Percentiles rank a stretch among this genome's conserved stretches.
These are phyloP conservation scores for Trichoderma reesei DNA, from an alignment of 495 filamentous ascomycete species.

Conservation along the genomic window DNA sequence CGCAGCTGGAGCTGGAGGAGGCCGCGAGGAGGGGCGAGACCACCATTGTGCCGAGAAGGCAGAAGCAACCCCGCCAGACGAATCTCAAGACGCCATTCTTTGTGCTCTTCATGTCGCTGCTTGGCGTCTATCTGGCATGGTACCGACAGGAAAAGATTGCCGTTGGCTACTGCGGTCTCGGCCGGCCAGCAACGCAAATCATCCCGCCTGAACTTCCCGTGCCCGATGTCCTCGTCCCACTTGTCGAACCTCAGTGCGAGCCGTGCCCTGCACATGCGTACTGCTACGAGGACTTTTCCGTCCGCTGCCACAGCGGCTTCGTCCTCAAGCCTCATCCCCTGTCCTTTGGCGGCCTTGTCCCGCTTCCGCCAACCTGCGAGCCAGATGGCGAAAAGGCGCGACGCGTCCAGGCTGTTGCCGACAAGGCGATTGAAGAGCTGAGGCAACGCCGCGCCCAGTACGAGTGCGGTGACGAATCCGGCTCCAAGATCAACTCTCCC, in stretches of 20 bases:
- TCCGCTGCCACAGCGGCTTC: conserved; percentile 78
- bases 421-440: conserved; percentile 80
- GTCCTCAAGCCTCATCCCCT: conserved; percentile 77
- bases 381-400: conserved; percentile 88
- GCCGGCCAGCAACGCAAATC: conserved; percentile 43
- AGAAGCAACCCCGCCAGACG: conserved; percentile 17
- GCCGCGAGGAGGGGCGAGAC: conserved; percentile 31
- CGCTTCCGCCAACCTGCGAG: conserved; percentile 86
- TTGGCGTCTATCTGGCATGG: conserved; percentile 66
- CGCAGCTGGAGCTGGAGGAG: conserved; percentile 67
- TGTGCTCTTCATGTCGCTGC: conserved; percentile 53
- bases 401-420: conserved; percentile 73
- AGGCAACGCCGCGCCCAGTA: conserved; percentile 77
- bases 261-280: conserved; percentile 86
- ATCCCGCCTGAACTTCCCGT: conserved; percentile 34
- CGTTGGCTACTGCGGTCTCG: conserved; percentile 89
- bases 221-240: conserved; percentile 55
- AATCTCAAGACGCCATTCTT: conserved; percentile 45
- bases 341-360: conserved; percentile 68
- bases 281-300: conserved; percentile 68
- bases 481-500: conserved; percentile 45
- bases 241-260: conserved; percentile 77
- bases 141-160: conserved; percentile 91
- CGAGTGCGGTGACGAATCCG: conserved; percentile 72
- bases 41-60: conserved; percentile 20